Base-by-base conservation (phyloP, 768 basidiomycete species). In the Termitomyces sp. region DNA sequence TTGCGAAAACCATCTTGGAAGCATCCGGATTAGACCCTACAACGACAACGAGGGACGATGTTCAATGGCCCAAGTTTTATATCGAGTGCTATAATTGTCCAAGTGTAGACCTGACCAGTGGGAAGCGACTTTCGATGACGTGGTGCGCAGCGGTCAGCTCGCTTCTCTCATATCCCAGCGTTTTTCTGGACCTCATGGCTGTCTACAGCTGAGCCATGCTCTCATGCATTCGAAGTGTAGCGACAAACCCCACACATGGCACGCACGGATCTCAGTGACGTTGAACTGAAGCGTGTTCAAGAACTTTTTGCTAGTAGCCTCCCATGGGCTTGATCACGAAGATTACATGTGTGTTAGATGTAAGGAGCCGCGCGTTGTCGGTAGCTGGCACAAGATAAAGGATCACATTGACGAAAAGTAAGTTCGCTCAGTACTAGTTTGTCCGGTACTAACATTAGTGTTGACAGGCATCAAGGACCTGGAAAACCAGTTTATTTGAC, bases 1-100 rank as follows among this genome's bases (percentile, higher is more conserved):
- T 46, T 16, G 59, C 54, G 12, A 56, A 34, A 34, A 16, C 42
- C 10, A 59, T 59, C 34, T 21, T 59, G 23, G 49, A 59, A 48
- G 50, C 54, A 23, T 56, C 52, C 5, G 59, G 54, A 5, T 21
- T 59, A 17, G 54, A 56, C 43, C 48, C 50, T 34, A 19, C 50
- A 8, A n/a, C 12, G 8, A 54, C 38, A 1, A 43, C 49, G 2
- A 40, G 54, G n/a, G 31, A 47, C 12, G 48, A 56, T 2, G 35
- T 56, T 16, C 37, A 56, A 21, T 5, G 17, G 27, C 46, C 46
- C 8, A 27, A 31, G 3, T 42, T 52, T 21, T 55, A 44, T 40
- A 9, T 59, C 16, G 59, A 59, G 25, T 59, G 59, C 27, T 32
- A 35, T 31, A 7, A 52, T 14, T 59, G 54, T 25, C 27, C 32